Evolutionary conservation across 2,329 filamentous ascomycete genomes (phyloP), one percentile per base, ranked within the genome.

Genomic region (Xylogone sp.): DNA sequence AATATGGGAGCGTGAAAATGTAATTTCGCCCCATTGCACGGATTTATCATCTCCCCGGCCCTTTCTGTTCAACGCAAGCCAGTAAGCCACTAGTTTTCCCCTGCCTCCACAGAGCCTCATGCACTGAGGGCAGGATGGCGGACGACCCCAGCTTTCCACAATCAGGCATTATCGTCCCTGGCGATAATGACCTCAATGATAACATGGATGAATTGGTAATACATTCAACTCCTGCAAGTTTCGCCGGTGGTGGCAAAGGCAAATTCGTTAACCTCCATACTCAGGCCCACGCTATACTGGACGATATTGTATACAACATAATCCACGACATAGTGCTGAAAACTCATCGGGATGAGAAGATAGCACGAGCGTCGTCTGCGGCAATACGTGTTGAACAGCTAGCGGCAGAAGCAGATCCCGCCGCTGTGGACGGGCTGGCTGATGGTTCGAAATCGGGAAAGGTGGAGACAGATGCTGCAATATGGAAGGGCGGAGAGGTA

Each of bases 321-420:
- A 78, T 92, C 59, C 85, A 88, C 68, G 86, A 89, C 66, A 76
- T 90, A 48, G 75, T 90, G 57, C 77, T 90, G 62, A 82, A 88
- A 67, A 84, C 83, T 42, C 89, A 93, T 68, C 86, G 86, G 59
- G 81, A 88, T 59, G 89, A 93, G 71, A 92, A 92, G 74, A 81
- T 83, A 57, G 82, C 88, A 49, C 83, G 86, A 66, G 83, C 83
- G 60, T 71, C 80, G 57, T 79, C 86, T 54, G 78, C 86, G 61
- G 77, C 83, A 57, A 84, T 86, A 59, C 74, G 76, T 45, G 78
- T 85, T 62, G 82, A 86, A 68, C 83, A 85, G 55, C 59, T 60
- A 53, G 66, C 64, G 50, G 53, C 56, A 27, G 49, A 62, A 49
- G 54, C 50, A 16, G 56, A 60, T 42, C 53, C 59, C n/a, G 53